A percentile compares a stretch with the other conserved stretches of the same genome.
phyloP scores from a whole-genome alignment of 2,329 filamentous ascomycete genomes.

The Colletotrichum truncatum region DNA sequence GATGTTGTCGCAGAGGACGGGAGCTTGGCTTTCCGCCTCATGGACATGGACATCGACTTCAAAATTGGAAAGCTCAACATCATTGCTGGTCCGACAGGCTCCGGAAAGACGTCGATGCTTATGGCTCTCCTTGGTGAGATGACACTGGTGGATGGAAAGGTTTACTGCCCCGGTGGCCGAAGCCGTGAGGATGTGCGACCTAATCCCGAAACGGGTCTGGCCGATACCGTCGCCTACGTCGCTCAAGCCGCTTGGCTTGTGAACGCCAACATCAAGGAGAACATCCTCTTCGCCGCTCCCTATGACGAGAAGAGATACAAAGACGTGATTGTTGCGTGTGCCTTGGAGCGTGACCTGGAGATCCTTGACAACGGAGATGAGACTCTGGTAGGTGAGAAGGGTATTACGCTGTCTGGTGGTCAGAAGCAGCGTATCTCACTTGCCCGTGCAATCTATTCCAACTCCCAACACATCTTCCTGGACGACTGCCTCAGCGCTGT shows the following conservation, averaged over 20 bases:
- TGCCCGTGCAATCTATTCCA: constrained; percentile 96
- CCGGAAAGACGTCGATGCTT: constrained; percentile 92
- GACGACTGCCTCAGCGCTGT: constrained; percentile 97
- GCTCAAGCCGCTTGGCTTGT: constrained; percentile 97
- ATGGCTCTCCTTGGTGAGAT: constrained; percentile 98
- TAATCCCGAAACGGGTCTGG: constrained; percentile 85
- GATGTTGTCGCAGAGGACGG: constrained; percentile 69
- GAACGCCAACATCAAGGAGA: constrained; percentile 94
- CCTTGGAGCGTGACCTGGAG: constrained; percentile 87
- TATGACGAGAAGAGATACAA: constrained; percentile 86
- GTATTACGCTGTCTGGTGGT: constrained; percentile 93
- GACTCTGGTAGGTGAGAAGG: constrained; percentile 95
- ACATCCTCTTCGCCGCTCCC: constrained; percentile 88
- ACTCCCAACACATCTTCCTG: constrained; percentile 87
- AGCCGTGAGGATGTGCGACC: constrained; percentile 86
- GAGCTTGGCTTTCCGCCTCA: constrained; percentile 81
- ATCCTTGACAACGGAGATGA: constrained; percentile 93
- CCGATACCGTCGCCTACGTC: constrained; percentile 94
- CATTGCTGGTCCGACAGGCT: constrained; percentile 91
- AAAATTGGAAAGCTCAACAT: constrained; percentile 88
- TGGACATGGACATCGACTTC: constrained; percentile 87
- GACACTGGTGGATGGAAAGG: constrained; percentile 81
- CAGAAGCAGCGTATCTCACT: constrained; percentile 98
- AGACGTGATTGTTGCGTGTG: constrained; percentile 89
- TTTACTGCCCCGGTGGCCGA: constrained; percentile 85